Evolutionary conservation across 2,329 filamentous ascomycete species (phyloP).

Genomic region (Pezicula radicicola): DNA sequence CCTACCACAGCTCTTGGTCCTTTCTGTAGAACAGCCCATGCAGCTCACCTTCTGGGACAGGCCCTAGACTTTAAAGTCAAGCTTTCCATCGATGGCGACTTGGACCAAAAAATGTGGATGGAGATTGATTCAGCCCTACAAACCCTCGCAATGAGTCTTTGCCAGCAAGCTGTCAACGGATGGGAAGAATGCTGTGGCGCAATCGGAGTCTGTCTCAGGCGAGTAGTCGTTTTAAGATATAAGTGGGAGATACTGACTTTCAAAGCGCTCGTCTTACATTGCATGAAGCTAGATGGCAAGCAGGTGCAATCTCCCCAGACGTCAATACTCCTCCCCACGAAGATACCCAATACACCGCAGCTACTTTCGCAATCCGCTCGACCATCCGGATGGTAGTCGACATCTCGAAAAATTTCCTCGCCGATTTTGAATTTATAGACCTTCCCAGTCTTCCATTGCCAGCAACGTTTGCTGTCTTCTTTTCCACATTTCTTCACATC

Average conservation of each 20-base stretch:
- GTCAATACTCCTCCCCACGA: neutral
- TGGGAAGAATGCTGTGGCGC: slow-evolving; percentile 21
- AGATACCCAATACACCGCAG: slow-evolving; percentile 7
- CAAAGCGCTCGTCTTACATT: slow-evolving; percentile 15
- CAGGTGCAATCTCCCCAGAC: neutral
- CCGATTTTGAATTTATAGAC: slow-evolving; percentile 17
- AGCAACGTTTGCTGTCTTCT: slow-evolving; percentile 15
- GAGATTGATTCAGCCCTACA: slow-evolving; percentile 10
- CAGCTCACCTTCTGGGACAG: slow-evolving; percentile 14
- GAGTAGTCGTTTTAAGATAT: neutral
- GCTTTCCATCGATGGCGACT: slow-evolving; percentile 6
- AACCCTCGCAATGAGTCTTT: slow-evolving; percentile 9
- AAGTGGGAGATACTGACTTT: slow-evolving; percentile 2
- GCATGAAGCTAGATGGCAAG: slow-evolving; percentile 7
- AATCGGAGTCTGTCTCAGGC: slow-evolving; percentile 18
- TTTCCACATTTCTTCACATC: slow-evolving; percentile 17
- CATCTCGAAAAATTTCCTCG: slow-evolving; percentile 15
- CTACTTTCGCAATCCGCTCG: slow-evolving; percentile 15
- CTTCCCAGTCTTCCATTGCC: slow-evolving; percentile 16
- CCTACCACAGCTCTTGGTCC: slow-evolving; percentile 17
- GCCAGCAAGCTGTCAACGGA: slow-evolving; percentile 15
- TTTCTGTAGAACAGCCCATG: slow-evolving; percentile 17
- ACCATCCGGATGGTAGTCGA: slow-evolving; percentile 18
- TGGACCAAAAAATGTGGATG: slow-evolving; percentile 8
- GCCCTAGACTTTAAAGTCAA: slow-evolving; percentile 11